Conservation (phyloP, 2,329 filamentous ascomycete genomes). For the Monosporascus sp. region DNA sequence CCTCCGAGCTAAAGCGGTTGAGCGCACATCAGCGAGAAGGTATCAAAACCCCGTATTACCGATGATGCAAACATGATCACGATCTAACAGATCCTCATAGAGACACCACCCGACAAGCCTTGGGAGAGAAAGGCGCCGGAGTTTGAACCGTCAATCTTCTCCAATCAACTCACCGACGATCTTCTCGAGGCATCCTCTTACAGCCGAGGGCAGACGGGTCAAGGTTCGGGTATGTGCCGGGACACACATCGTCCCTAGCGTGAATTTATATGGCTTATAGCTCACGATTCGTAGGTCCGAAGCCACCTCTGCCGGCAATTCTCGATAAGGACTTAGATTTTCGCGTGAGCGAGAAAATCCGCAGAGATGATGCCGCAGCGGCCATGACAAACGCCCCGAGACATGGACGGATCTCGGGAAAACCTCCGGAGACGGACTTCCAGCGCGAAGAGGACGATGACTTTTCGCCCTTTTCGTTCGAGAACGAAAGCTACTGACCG, state of each 20-base stretch:
- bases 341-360: conserved; percentile 20
- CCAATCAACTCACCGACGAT: not conserved
- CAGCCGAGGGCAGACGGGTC: not conserved
- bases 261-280: not conserved
- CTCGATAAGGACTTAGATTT: conserved; percentile 21
- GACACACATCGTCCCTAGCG: too few species aligned
- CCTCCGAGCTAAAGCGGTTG: conserved; percentile 24
- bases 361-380: conserved; percentile 8
- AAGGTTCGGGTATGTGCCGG: too few species aligned
- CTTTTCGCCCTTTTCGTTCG: not conserved
- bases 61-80: not conserved
- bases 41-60: not conserved
- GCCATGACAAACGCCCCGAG: too few species aligned
- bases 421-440: not conserved
- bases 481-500: not conserved
- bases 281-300: conserved; percentile 1
- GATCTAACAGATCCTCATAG: conserved; percentile 1
- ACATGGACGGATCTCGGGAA: not conserved
- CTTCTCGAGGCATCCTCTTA: not conserved
- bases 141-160: not conserved
- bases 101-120: not conserved
- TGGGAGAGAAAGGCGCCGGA: not conserved
- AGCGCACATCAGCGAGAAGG: conserved; percentile 9
- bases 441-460: not conserved
- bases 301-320: conserved; percentile 11